Conservation (phyloP, 257 asterid genomes). For the Asclepias syriaca region DNA sequence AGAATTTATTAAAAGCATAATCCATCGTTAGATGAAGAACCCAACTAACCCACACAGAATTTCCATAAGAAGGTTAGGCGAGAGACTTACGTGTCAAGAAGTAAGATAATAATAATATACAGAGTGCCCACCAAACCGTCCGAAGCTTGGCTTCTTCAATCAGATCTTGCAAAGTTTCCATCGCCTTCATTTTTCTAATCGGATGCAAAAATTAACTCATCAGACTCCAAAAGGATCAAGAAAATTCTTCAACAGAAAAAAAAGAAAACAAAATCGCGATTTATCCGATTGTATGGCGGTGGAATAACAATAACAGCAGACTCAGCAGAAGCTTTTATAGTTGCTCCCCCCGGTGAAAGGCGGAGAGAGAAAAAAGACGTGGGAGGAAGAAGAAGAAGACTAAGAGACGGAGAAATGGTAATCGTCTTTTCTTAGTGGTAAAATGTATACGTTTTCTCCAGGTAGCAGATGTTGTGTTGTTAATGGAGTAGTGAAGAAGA, state of each 20-base stretch:
- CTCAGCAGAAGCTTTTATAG: not conserved
- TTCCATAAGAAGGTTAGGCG: not conserved
- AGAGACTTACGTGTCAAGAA: constrained; percentile 78
- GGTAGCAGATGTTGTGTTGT: constrained; percentile 2
- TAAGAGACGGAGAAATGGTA: not conserved
- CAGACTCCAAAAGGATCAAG: not conserved
- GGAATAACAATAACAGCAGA: not conserved
- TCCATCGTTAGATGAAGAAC: not conserved
- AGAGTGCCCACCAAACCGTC: constrained; percentile 90
- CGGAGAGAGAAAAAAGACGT: constrained; percentile 26
- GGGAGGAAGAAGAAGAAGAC: constrained; percentile 22
- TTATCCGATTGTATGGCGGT: not conserved
- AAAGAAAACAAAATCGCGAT: not conserved
- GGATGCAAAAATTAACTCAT: not conserved
- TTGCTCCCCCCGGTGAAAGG: not conserved
- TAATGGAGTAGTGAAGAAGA: not conserved
- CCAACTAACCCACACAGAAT: not conserved
- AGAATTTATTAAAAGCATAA: not conserved
- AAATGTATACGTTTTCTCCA: constrained; percentile 9
- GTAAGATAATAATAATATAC: constrained; percentile 76
- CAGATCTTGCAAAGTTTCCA: constrained; percentile 84
- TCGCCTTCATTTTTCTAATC: constrained; percentile 49
- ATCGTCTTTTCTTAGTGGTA: constrained; percentile 33
- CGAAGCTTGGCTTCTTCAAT: constrained; percentile 97
- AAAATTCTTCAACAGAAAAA: no score